Base-by-base conservation (phyloP, 2,329 filamentous ascomycete genomes). In the Parasarocladium wereldwijsianum region DNA sequence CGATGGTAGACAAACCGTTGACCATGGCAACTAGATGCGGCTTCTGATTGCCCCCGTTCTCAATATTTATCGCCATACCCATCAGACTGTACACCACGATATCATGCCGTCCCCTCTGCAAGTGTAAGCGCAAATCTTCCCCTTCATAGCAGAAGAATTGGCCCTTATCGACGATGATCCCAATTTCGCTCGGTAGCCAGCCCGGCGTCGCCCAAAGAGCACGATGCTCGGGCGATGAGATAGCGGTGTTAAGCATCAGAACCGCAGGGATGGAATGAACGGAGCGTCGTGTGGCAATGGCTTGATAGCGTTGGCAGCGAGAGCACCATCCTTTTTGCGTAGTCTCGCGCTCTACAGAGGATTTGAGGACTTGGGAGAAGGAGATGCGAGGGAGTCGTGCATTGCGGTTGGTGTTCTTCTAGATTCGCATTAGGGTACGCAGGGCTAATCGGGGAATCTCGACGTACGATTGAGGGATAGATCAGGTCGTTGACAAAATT, bases 71-170 rank as follows among this genome's bases (percentile, higher is more conserved):
- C 9, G 92, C 84, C 43, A 93, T 64, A 3, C 90, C 90, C 9
- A 94, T 75, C 16, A 98, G 62, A 35, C 93, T 92, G 50, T 94
- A 98, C 0, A 96, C 78, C 9, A 76, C 73, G 28, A 96, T 80
- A 29, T 79, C 76, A 34, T 86, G 80, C 6, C 77, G 76, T 14
- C 80, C 81, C 18, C 79, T 70, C 44, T 87, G 77, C 14, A 92
- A 56, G 42, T 90, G 82, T 27, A 81, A 56, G 46, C 77, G 78
- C 39, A 98, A 55, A 43, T 96, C 86, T 31, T 93, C 78, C 3
- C 90, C 87, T 52, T 98, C 86, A 39, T 85, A 96, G 52, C 86
- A 94, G 52, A 83, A 86, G 46, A 96, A 82, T 45, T 93, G 82
- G n/a, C 83, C 84, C 43, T 82, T 73, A 35, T 92, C 82, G 34